Conservation (phyloP, 192 early-diverging fungal species). For the Coemansia sp. region DNA sequence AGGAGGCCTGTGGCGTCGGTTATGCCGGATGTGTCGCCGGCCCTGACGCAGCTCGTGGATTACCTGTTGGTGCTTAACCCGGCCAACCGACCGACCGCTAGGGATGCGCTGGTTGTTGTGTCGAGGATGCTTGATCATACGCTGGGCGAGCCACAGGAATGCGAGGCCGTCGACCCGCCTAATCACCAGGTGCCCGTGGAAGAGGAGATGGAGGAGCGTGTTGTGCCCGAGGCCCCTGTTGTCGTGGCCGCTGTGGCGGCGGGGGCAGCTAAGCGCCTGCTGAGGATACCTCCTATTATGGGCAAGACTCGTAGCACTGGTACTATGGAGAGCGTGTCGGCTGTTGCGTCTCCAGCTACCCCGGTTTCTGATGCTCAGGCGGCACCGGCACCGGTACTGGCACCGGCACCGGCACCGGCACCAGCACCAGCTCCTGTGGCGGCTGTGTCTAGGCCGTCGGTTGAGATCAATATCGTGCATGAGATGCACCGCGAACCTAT, state of each 20-base stretch:
- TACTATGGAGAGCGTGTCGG: background rate
- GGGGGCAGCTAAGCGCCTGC: background rate
- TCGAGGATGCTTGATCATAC: conserved; percentile 43
- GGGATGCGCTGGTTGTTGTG: conserved; percentile 62
- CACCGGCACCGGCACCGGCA: too few relatives aligned
- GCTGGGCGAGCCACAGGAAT: conserved; percentile 26
- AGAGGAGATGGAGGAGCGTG: background rate
- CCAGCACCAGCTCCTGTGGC: background rate
- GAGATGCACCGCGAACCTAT: conserved; percentile 35
- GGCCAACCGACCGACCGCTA: conserved; percentile 66
- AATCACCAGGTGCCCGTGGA: background rate
- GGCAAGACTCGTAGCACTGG: conserved; percentile 5
- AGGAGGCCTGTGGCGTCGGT: conserved; percentile 57
- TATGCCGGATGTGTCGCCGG: conserved; percentile 59
- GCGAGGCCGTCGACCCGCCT: conserved; percentile 9
- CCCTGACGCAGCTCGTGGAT: conserved; percentile 62
- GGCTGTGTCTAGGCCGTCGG: conserved; percentile 11
- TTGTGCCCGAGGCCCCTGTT: background rate
- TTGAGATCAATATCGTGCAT: conserved; percentile 30
- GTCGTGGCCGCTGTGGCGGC: conserved; percentile 8
- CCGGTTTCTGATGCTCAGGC: background rate
- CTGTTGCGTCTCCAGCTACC: background rate
- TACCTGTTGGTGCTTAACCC: conserved; percentile 81
- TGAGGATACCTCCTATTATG: background rate
- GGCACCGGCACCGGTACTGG: too few relatives aligned